Evolutionary conservation across 495 filamentous ascomycete genomes (phyloP).

Genomic region (Beverwykella pulmonaria): DNA sequence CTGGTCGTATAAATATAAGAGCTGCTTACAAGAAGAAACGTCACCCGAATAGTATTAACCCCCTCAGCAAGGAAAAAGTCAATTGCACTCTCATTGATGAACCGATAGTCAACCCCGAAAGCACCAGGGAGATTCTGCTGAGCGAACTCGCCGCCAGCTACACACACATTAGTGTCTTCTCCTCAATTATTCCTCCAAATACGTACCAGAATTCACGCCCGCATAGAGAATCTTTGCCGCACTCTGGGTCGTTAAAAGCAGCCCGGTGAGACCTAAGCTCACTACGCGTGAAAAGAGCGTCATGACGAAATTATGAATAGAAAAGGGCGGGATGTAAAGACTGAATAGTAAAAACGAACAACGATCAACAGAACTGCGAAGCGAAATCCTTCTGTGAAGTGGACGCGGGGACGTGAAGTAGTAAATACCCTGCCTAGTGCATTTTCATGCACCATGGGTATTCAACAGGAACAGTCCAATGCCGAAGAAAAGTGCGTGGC

Average conservation of each 20-base stretch:
- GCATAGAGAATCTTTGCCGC: slow-evolving; percentile 24
- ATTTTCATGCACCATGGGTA: not conserved
- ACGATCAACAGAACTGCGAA: slow-evolving; percentile 11
- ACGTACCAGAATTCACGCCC: slow-evolving; percentile 28
- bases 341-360: slow-evolving; percentile 5
- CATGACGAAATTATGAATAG: slow-evolving; percentile 5
- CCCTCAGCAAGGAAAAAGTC: slow-evolving; percentile 33
- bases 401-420: not conserved
- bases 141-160: slow-evolving; percentile 32
- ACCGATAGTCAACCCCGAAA: slow-evolving; percentile 40
- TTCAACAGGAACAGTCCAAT: not conserved
- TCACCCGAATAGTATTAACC: slow-evolving; percentile 38
- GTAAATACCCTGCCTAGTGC: not conserved
- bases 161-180: not conserved
- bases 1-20: not conserved
- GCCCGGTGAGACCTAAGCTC: slow-evolving; percentile 17
- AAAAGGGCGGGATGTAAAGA: not conserved
- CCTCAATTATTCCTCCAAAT: not conserved
- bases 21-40: slow-evolving; percentile 35
- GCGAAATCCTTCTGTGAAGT: slow-evolving; percentile 16
- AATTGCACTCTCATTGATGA: slow-evolving; percentile 37
- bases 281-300: slow-evolving; percentile 11
- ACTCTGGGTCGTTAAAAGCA: not conserved
- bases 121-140: slow-evolving; percentile 35
- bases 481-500: not conserved